Base-by-base conservation (phyloP, 176 grass and related monocot species). In the Cocos nucifera region DNA sequence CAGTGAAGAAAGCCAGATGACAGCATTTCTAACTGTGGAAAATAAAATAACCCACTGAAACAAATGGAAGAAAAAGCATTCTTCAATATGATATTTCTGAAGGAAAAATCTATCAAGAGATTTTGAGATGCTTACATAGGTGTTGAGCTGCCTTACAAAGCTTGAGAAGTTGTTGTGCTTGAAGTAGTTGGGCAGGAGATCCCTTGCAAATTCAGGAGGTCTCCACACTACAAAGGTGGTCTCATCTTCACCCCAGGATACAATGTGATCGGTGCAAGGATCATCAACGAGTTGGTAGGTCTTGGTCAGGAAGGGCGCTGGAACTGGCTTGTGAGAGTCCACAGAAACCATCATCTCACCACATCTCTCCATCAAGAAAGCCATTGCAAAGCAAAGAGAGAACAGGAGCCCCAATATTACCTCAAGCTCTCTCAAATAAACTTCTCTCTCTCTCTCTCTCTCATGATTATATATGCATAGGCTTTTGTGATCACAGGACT, bases 91-190 rank as follows among this genome's bases (percentile, higher is more conserved):
- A 30, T 6, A 30, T 30, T 30, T 30, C 5, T 30, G 28, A 44
- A 44, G 1, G 9, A 3, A 44, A 44, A 44, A 12, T 2, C 8
- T 44, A 44, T 44, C 35, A 44, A 44, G 35, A 44, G 35, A 2
- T 44, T 44, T 44, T 44, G 21, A 65, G 55, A 10, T n/a, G 49
- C 78, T 50, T 88, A 97, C 93, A 63, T 98, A 98, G 79, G 93
- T 98, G 84, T 98, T 98, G 56, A 98, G 93, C 81, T 98, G 93
- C 61, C 93, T 61, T 69, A 98, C 84, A 78, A 98, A 98, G 71
- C 93, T 98, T 15, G 93, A 92, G 81, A 98, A 92, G 80, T 98
- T 98, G 70, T 88, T 88, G 84, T 98, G 93, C 76, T 98, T 98
- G 87, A 98, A 98, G 89, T 89, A 98, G 73, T 83, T 91, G 1